Base-by-base conservation (phyloP, 371 early-diverging fungal species). In the Mucor lusitanicus region DNA sequence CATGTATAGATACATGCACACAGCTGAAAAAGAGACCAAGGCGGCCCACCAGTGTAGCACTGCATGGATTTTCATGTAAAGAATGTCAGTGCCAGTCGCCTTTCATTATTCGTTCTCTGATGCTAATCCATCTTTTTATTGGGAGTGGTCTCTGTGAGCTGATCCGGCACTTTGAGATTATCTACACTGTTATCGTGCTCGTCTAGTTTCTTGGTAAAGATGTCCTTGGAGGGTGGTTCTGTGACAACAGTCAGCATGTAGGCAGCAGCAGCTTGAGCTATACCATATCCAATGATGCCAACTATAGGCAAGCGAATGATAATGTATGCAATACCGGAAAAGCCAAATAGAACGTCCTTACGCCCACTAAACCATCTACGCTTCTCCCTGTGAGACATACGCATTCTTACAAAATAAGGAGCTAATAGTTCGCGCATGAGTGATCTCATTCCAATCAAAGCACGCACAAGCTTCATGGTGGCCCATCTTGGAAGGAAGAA, bases 341-440 rank as follows among this genome's bases (percentile, higher is more conserved):
- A 90, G 0, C 87, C 88, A 69, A 88, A 83, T 40, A 90, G 66
- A 1, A 85, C 75, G 65, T 86, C 88, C 68, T 88, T 88, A 42
- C 87, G 75, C 37, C 84, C 81, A 57, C 78, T 84, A 69, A 90
- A 88, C 87, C 88, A 90, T 59, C 75, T 67, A 15, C 78, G 79
- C 67, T 80, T 85, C 63, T 84, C 84, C 46, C 72, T 75, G 67
- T 79, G 78, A 12, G 67, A 68, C 81, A 88, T 81, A 0, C 73
- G 73, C 76, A 86, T 75, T 25, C 90, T 77, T n/a, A 78, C 78
- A 76, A 90, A 88, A 68, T 90, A 90, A 17, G 90, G 90, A 35
- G 86, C 88, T 27, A 90, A 46, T 37, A 90, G 64, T 66, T 90
- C 89, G 50, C 90, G 83, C 69, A 84, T 86, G 61, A 90, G 71